These are phyloP conservation scores for Ananas comosus DNA, from an alignment of 176 grass and related monocot species.

Conservation along the genomic window DNA sequence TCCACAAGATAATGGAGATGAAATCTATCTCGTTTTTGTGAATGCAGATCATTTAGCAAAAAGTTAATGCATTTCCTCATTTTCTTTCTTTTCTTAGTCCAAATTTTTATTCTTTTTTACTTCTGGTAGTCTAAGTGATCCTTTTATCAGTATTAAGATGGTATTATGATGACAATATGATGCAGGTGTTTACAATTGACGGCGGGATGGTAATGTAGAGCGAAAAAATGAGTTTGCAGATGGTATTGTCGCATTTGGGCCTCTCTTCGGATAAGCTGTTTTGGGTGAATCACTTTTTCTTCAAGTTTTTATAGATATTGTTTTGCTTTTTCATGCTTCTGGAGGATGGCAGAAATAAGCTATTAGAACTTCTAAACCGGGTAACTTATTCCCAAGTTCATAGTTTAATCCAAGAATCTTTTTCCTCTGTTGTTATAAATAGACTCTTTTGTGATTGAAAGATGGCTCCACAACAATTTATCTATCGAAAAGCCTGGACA, in stretches of 20 bases:
- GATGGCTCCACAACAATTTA: too few species aligned
- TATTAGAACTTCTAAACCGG: too few species aligned
- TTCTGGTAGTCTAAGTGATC: background rate
- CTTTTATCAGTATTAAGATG: background rate
- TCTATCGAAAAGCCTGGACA: too few species aligned
- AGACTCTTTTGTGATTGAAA: too few species aligned
- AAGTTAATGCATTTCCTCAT: background rate
- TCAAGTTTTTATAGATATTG: too few species aligned
- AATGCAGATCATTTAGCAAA: background rate
- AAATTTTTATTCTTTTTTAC: background rate
- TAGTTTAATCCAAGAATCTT: too few species aligned
- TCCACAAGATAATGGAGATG: background rate
- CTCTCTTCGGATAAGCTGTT: too few species aligned
- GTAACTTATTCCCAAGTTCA: too few species aligned
- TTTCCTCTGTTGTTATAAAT: too few species aligned
- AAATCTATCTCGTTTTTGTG: background rate
- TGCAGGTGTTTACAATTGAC: slow-evolving; percentile 10
- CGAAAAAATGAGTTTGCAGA: background rate
- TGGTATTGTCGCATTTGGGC: background rate
- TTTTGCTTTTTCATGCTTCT: too few species aligned
- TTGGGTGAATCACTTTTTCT: too few species aligned
- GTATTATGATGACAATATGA: background rate
- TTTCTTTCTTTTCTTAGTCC: background rate
- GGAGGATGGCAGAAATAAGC: too few species aligned
- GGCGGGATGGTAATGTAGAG: slow-evolving; percentile 7